Evolutionary conservation across 441 rosid species (phyloP).

Genomic region (Breynia disticha): DNA sequence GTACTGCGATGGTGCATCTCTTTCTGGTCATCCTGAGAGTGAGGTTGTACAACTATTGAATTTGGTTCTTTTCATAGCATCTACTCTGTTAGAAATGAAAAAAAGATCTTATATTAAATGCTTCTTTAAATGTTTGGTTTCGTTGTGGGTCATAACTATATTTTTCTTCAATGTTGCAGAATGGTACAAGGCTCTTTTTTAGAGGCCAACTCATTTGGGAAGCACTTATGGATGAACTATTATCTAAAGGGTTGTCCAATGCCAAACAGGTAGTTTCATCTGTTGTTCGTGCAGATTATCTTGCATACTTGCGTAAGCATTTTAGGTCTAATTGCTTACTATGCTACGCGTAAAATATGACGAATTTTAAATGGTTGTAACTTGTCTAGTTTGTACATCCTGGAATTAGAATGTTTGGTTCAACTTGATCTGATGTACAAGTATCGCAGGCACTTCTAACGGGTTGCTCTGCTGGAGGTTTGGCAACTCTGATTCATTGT

Average conservation of each 20-base stretch:
- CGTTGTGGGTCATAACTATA: background rate
- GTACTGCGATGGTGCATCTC: slow-evolving; percentile 92
- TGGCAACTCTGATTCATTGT: slow-evolving; percentile 84
- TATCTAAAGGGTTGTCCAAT: slow-evolving; percentile 59
- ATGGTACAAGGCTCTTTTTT: slow-evolving; percentile 55
- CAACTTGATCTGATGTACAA: background rate
- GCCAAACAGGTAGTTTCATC: slow-evolving; percentile 53
- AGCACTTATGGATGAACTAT: slow-evolving; percentile 58
- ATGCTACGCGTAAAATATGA: background rate
- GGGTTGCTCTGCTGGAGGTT: slow-evolving; percentile 96
- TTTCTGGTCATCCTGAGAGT: slow-evolving; percentile 71
- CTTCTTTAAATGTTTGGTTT: background rate
- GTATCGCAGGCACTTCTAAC: slow-evolving; percentile 68
- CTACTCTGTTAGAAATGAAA: background rate
- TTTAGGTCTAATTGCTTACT: too few relatives aligned
- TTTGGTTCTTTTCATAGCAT: background rate
- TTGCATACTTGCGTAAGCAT: too few relatives aligned
- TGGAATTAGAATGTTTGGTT: background rate
- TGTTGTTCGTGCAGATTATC: slow-evolving; percentile 2
- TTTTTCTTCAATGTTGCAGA: slow-evolving; percentile 18
- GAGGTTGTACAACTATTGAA: slow-evolving; percentile 34
- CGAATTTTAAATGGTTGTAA: background rate
- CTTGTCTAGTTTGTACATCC: background rate
- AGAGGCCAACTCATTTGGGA: slow-evolving; percentile 97
- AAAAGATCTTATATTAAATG: background rate